Evolutionary conservation across 2,329 filamentous ascomycete genomes (phyloP).

Genomic region (Alternaria viburni): DNA sequence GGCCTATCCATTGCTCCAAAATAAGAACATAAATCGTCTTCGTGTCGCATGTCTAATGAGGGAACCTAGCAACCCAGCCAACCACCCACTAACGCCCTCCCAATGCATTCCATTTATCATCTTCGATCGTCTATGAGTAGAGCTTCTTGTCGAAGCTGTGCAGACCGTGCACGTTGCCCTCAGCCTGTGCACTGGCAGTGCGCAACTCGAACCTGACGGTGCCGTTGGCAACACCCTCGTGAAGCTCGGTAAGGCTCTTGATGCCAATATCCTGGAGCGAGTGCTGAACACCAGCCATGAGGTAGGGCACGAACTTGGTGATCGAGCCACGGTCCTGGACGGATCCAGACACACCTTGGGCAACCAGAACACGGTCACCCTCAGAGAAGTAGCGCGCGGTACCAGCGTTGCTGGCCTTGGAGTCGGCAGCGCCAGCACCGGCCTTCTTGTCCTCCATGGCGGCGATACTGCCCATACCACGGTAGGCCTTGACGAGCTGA

Average conservation of each 20-base stretch:
- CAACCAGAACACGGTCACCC: slow-evolving; percentile 91
- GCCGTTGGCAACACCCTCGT: slow-evolving; percentile 74
- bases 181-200: slow-evolving; percentile 91
- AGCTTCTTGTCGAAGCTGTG: slow-evolving; percentile 99
- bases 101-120: slow-evolving; percentile 33
- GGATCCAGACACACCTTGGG: slow-evolving; percentile 91
- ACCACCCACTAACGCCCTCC: slow-evolving; percentile 33
- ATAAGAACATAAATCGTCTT: slow-evolving; percentile 35
- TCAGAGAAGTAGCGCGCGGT: slow-evolving; percentile 99
- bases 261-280: slow-evolving; percentile 94
- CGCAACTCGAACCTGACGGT: slow-evolving; percentile 90
- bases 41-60: slow-evolving; percentile 21
- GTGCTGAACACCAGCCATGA: slow-evolving; percentile 95
- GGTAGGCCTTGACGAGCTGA: slow-evolving; percentile 98
- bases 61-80: slow-evolving; percentile 11
- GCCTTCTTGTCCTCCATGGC: slow-evolving; percentile 99
- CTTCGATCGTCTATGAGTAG: slow-evolving; percentile 69
- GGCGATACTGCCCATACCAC: slow-evolving; percentile 98
- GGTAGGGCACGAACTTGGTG: slow-evolving; percentile 94
- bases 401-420: slow-evolving; percentile 81
- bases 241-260: slow-evolving; percentile 78
- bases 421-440: slow-evolving; percentile 72
- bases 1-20: slow-evolving; percentile 30
- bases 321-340: slow-evolving; percentile 85
- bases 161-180: slow-evolving; percentile 95